Conservation (phyloP, 2,329 filamentous ascomycete species). For the Colletotrichum chrysophilum region DNA sequence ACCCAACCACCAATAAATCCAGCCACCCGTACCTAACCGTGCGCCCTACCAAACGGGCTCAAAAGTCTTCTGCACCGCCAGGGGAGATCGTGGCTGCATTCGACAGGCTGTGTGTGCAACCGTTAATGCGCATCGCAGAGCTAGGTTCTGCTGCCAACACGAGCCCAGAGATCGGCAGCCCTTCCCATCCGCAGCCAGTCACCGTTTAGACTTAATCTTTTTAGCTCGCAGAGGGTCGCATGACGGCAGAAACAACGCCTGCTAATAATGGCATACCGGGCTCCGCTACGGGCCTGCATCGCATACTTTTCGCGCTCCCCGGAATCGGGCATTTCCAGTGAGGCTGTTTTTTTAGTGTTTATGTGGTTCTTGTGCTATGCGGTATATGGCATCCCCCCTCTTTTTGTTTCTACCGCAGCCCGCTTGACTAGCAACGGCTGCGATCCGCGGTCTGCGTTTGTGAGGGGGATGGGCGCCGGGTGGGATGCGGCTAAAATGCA, state of each 20-base stretch:
- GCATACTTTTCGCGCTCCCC: background rate
- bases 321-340: slow-evolving; percentile 5
- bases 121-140: background rate
- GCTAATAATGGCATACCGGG: slow-evolving; percentile 10
- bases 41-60: background rate
- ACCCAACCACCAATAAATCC: background rate
- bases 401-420: slow-evolving; percentile 3
- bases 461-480: background rate
- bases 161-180: background rate
- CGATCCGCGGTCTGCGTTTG: background rate
- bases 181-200: background rate
- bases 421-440: slow-evolving; percentile 1
- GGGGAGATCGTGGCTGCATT: background rate
- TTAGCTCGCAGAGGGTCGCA: background rate
- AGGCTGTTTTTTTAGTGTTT: background rate
- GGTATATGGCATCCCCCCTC: background rate
- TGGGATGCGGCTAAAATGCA: background rate
- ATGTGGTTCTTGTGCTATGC: background rate
- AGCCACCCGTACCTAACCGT: background rate
- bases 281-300: background rate
- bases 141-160: background rate
- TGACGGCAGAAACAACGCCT: background rate
- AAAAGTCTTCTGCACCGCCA: background rate
- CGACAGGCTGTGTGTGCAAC: background rate
- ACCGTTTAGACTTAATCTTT: background rate